Percentiles rank a stretch among this genome's conserved stretches.
phyloP scores from a whole-genome alignment of 441 rosid genomes.

The Euphorbia corollata region DNA sequence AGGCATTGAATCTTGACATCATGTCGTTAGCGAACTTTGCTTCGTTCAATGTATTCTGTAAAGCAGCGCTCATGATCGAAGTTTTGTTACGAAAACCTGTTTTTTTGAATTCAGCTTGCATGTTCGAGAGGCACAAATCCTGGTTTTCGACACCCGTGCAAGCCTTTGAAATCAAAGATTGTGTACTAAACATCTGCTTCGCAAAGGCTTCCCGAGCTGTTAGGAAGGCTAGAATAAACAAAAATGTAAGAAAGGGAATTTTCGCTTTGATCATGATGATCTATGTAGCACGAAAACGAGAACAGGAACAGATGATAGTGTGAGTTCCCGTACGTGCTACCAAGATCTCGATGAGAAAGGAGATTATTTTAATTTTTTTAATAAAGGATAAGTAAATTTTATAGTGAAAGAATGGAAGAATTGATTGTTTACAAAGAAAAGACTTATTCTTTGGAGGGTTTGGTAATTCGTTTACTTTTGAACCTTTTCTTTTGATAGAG shows the following conservation, averaged over 20 bases:
- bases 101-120: conserved; percentile 33
- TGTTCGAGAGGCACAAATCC: conserved; percentile 39
- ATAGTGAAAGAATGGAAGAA: conserved; percentile 21
- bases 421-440: conserved; percentile 52
- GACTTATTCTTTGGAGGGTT: conserved; percentile 25
- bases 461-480: conserved; percentile 23
- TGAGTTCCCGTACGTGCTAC: no score
- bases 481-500: conserved; percentile 34
- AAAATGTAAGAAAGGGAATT: conserved; percentile 34
- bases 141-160: conserved; percentile 42
- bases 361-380: not conserved
- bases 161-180: conserved; percentile 35
- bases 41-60: conserved; percentile 44
- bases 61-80: conserved; percentile 52
- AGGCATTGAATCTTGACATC: conserved; percentile 44
- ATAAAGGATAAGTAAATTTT: conserved; percentile 14
- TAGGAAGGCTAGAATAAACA: conserved; percentile 30
- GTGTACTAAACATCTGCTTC: conserved; percentile 24
- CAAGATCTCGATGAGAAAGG: conserved; percentile 13
- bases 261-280: conserved; percentile 10
- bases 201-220: conserved; percentile 28
- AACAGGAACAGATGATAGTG: no score
- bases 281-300: no score
- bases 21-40: conserved; percentile 44
- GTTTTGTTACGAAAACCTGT: conserved; percentile 26